Percentiles rank a stretch among this genome's conserved stretches.
Conservation (phyloP, 441 rosid genomes). For the Croton setiger region DNA sequence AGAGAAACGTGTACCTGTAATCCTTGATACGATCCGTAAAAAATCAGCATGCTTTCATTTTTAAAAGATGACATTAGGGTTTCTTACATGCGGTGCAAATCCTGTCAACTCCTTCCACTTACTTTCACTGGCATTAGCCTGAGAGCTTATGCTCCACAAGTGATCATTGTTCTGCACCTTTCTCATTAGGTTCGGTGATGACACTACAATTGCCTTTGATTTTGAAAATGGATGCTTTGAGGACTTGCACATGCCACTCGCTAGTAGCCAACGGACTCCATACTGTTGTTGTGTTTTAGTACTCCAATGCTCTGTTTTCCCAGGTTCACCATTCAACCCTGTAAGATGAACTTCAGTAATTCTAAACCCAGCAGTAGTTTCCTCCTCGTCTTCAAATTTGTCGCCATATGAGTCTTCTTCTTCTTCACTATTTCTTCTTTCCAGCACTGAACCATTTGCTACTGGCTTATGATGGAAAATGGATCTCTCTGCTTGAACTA, state of each 20-base stretch:
- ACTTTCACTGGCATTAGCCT: slow-evolving; percentile 22
- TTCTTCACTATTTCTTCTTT: slow-evolving; percentile 8
- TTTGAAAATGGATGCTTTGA: slow-evolving; percentile 31
- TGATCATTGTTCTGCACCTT: slow-evolving; percentile 26
- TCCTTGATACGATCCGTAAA: neutral
- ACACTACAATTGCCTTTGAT: slow-evolving; percentile 43
- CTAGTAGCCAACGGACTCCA: slow-evolving; percentile 67
- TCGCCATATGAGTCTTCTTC: slow-evolving; percentile 8
- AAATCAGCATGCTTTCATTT: slow-evolving; percentile 24
- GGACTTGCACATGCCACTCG: slow-evolving; percentile 49
- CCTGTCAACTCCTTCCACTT: slow-evolving; percentile 27
- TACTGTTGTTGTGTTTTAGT: slow-evolving; percentile 50
- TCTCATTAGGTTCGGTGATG: slow-evolving; percentile 26
- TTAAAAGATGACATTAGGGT: slow-evolving; percentile 45
- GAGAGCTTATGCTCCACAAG: slow-evolving; percentile 67
- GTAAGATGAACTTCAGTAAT: slow-evolving; percentile 49
- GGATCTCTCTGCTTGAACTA: slow-evolving; percentile 54
- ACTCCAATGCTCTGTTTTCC: slow-evolving; percentile 43
- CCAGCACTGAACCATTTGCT: slow-evolving; percentile 19
- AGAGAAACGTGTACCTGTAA: neutral
- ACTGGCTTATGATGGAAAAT: slow-evolving; percentile 22
- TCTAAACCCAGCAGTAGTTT: slow-evolving; percentile 35
- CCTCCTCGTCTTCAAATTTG: neutral
- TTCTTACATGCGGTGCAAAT: slow-evolving; percentile 40
- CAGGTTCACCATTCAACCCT: slow-evolving; percentile 47